Evolutionary conservation across 768 basidiomycete species (phyloP).

Genomic region (Daedalea quercina): DNA sequence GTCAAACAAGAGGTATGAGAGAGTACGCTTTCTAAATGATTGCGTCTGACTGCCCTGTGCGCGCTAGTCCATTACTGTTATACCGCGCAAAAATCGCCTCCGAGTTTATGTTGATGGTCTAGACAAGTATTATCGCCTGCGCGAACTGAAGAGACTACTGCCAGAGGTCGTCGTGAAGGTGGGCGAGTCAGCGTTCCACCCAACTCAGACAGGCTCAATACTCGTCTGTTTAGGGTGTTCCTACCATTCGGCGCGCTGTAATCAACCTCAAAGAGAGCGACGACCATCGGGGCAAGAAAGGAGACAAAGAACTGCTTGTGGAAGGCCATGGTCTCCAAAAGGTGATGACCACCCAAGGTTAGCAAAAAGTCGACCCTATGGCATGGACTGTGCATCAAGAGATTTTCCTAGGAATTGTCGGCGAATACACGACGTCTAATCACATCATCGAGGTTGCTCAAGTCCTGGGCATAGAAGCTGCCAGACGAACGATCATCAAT

Average conservation of each 20-base stretch:
- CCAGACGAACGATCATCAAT: constrained; percentile 88
- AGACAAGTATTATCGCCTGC: constrained; percentile 78
- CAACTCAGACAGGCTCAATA: background rate
- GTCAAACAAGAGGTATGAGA: constrained; percentile 72
- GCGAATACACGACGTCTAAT: constrained; percentile 89
- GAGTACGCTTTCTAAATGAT: background rate
- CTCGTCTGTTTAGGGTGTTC: constrained; percentile 55
- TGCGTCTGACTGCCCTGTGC: background rate
- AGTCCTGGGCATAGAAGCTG: constrained; percentile 98
- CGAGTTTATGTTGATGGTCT: constrained; percentile 73
- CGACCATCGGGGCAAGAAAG: constrained; percentile 71
- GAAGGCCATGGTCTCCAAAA: constrained; percentile 96
- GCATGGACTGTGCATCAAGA: background rate
- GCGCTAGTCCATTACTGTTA: constrained; percentile 65
- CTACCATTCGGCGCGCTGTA: constrained; percentile 84
- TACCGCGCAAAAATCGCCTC: constrained; percentile 66
- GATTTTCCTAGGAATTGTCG: constrained; percentile 67
- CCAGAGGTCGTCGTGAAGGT: constrained; percentile 90
- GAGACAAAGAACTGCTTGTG: constrained; percentile 87
- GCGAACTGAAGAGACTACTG: constrained; percentile 80
- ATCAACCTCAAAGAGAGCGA: constrained; percentile 94
- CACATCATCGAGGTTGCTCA: constrained; percentile 94
- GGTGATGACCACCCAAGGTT: constrained; percentile 96
- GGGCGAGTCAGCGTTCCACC: background rate
- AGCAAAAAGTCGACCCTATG: constrained; percentile 3